These are phyloP conservation scores for Pichia heedii DNA, from an alignment of 805 yeast genomes.

Conservation along the genomic window DNA sequence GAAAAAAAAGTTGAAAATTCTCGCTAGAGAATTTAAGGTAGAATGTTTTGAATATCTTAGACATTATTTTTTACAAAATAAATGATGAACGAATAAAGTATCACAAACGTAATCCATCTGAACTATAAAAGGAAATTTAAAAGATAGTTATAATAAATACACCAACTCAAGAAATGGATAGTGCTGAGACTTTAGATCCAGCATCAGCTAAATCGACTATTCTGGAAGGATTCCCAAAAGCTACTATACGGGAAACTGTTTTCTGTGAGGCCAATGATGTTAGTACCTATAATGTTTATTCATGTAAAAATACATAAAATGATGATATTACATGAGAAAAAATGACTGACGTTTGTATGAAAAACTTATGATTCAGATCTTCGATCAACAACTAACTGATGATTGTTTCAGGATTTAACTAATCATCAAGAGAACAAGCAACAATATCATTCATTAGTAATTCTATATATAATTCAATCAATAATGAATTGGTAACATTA, in stretches of 20 bases:
- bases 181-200: constrained; percentile 14
- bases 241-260: constrained; percentile 83
- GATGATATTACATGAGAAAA: constrained; percentile 91
- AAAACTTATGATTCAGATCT: constrained; percentile 92
- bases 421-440: constrained; percentile 98
- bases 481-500: constrained; percentile 87
- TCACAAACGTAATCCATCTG: constrained; percentile 45
- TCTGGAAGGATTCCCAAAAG: constrained; percentile 82
- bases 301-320: constrained; percentile 97
- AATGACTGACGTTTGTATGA: constrained; percentile 99
- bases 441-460: constrained; percentile 98
- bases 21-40: too few relatives aligned
- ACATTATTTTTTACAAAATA: too few relatives aligned
- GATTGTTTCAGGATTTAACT: constrained; percentile 87
- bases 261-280: constrained; percentile 94
- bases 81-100: too few relatives aligned
- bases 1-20: too few relatives aligned
- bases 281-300: constrained; percentile 97
- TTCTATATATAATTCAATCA: constrained; percentile 90
- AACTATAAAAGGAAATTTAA: constrained; percentile 41
- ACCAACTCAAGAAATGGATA: constrained; percentile 18
- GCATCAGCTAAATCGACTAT: constrained; percentile 53
- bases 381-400: constrained; percentile 73
- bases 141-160: constrained; percentile 30
- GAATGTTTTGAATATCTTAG: too few relatives aligned